Conservation (phyloP, 2,329 filamentous ascomycete genomes). For the Orbilia ellipsospora region DNA sequence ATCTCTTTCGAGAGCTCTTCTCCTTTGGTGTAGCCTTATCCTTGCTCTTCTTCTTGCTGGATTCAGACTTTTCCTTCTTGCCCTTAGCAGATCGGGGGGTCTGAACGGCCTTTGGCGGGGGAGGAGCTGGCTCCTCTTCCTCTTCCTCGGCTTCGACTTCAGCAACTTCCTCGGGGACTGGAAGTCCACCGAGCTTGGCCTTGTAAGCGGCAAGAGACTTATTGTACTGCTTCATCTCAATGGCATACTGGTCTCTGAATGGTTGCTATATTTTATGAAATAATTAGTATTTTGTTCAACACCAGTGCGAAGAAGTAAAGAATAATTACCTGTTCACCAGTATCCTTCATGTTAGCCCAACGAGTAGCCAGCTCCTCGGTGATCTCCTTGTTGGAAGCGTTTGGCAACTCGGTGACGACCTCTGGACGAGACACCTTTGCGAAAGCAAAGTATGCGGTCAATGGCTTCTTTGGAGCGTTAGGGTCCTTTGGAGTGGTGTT, state of each 20-base stretch:
- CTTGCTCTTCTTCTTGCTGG: constrained; percentile 49
- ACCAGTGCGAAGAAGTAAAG: constrained; percentile 61
- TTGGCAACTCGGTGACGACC: constrained; percentile 80
- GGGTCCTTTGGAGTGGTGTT: constrained; percentile 75
- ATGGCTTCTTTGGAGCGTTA: constrained; percentile 90
- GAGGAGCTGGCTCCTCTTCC: constrained; percentile 43
- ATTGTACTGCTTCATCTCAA: constrained; percentile 50
- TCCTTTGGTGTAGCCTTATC: constrained; percentile 54
- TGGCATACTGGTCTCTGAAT: constrained; percentile 50
- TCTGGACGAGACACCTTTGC: constrained; percentile 86
- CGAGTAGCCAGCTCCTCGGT: constrained; percentile 86
- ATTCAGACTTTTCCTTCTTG: constrained; percentile 48
- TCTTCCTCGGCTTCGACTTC: constrained; percentile 36
- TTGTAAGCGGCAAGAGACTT: constrained; percentile 45
- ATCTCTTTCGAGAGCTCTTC: constrained; percentile 48
- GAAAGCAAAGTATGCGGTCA: constrained; percentile 96
- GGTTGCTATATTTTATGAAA: constrained; percentile 17
- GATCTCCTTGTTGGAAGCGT: constrained; percentile 84
- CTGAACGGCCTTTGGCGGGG: constrained; percentile 34
- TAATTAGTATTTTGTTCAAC: constrained; percentile 55
- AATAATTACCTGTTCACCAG: constrained; percentile 71
- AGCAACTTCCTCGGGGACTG: constrained; percentile 20
- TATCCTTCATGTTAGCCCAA: constrained; percentile 80
- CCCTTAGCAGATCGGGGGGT: constrained; percentile 36
- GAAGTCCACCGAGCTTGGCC: constrained; percentile 44